Evolutionary conservation across 352 stramenopile genomes (phyloP), one percentile per base, ranked within the genome.

Genomic region (Hyphochytrium catenoides): DNA sequence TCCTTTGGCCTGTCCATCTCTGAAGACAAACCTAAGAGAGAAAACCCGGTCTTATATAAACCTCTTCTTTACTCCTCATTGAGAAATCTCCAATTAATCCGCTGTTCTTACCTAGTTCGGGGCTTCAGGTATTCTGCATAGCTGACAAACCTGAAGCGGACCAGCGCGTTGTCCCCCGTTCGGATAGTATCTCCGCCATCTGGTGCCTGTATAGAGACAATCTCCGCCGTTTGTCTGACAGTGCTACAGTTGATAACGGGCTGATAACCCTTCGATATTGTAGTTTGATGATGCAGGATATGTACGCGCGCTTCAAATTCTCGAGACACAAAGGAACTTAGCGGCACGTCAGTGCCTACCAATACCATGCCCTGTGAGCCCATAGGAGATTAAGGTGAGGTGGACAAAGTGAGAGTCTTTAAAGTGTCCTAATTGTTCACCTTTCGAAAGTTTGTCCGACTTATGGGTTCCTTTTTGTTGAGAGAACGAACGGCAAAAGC

Each of bases 1-100:
- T 41, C 89, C 87, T 52, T 95, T 94, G 18, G 91, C 85, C 42
- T 91, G 74, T 2, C 89, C 91, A 52, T 98, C 89, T 33, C 91
- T 77, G 43, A 98, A 97, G 22, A 98, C 66, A 54, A 98, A 95
- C 40, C 69, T 66, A 66, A 84, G n/a, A n/a, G n/a, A n/a, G n/a
- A n/a, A n/a, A n/a, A n/a, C n/a, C n/a, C n/a, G n/a, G n/a, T n/a
- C n/a, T n/a, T n/a, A n/a, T n/a, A n/a, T n/a, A n/a, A n/a, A n/a
- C n/a, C n/a, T n/a, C n/a, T n/a, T n/a, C n/a, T n/a, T n/a, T n/a
- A n/a, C n/a, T n/a, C n/a, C n/a, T n/a, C n/a, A n/a, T n/a, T n/a
- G n/a, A n/a, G n/a, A n/a, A n/a, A n/a, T n/a, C n/a, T n/a, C n/a
- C n/a, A n/a, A n/a, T n/a, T n/a, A n/a, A n/a, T n/a, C n/a, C n/a